Base-by-base conservation (phyloP, 164 flowering plant genomes). In the Nymphaea colorata region DNA sequence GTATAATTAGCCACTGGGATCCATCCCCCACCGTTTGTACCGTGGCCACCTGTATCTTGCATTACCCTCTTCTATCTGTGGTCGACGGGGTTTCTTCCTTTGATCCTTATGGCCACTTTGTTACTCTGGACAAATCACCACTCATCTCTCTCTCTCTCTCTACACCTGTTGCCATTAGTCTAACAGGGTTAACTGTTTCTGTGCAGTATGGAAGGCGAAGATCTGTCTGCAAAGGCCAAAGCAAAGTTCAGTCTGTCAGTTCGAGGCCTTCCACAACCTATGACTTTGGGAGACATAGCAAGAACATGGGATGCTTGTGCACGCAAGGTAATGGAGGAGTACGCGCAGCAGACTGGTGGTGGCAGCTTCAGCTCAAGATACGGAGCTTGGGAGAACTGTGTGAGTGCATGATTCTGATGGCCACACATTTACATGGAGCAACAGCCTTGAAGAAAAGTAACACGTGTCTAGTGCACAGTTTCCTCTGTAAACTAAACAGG, bases 341-440 rank as follows among this genome's bases (percentile, higher is more conserved):
- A 83, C 73, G 94, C 90, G 0, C 88, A 82, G 69, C 79, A 80
- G 72, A 83, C 82, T 36, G 91, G 93, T 15, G 96, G 98, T 12
- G 97, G 97, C 43, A 89, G 79, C 78, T 91, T 89, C 80, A 85
- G 93, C 85, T 87, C 94, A 3, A 83, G 81, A 59, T 89, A 84
- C 68, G 98, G 98, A 0, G 75, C 82, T 59, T 91, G 96, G 98
- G 92, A 91, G 77, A 83, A 75, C 67, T 86, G 87, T 67, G 72
- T 82, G 67, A 82, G 76, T 68, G 84, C 82, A 12, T 66, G 66
- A 67, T 66, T 47, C 55, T 47, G 55, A 6, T 47, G 55, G 36
- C 36, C 36, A 25, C 36, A 25, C 36, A 25, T 25, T 25, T 25
- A 25, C 36, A 25, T 25, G 36, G 36, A 25, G 36, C 1, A 25